Evolutionary conservation across 2,329 filamentous ascomycete genomes (phyloP).

Genomic region (Plectosphaerella plurivora): DNA sequence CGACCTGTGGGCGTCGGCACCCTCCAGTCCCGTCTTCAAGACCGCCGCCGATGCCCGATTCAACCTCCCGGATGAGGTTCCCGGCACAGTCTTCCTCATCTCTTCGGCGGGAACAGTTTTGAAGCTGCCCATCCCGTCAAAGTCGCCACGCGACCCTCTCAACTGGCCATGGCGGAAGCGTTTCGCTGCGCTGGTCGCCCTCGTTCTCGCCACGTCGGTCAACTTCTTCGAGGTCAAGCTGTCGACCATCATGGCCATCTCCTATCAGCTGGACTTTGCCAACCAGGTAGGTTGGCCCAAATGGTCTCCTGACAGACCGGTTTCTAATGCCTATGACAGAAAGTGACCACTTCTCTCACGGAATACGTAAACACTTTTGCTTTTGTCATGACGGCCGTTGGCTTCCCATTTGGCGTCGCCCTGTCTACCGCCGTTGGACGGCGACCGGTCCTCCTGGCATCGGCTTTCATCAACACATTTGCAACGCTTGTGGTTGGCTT

Average conservation of each 20-base stretch:
- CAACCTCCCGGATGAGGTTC: constrained; percentile 9
- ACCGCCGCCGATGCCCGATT: neutral
- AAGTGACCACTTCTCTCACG: constrained; percentile 7
- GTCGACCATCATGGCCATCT: too few species aligned
- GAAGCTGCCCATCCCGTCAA: constrained; percentile 25
- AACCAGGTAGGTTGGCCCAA: too few species aligned
- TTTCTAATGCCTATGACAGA: neutral
- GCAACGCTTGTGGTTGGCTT: constrained; percentile 19
- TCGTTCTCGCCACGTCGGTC: constrained; percentile 14
- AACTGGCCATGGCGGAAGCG: constrained; percentile 18
- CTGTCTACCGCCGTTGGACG: constrained; percentile 29
- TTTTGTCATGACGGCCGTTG: constrained; percentile 26
- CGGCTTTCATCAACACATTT: constrained; percentile 1
- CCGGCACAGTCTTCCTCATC: constrained; percentile 25
- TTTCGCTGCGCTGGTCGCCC: constrained; percentile 9
- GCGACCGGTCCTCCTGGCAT: constrained; percentile 27
- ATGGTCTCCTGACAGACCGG: too few species aligned
- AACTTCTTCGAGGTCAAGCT: constrained; percentile 16
- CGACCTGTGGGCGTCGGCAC: neutral
- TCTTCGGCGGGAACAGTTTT: constrained; percentile 22
- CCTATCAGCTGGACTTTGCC: too few species aligned
- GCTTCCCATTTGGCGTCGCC: constrained; percentile 30
- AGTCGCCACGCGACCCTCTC: constrained; percentile 21
- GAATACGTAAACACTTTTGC: constrained; percentile 21
- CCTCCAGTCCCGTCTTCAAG: neutral